A percentile compares a stretch with the other conserved stretches of the same genome.
phyloP scores from a whole-genome alignment of 2,329 filamentous ascomycete genomes.

The Achaetomium macrosporum region DNA sequence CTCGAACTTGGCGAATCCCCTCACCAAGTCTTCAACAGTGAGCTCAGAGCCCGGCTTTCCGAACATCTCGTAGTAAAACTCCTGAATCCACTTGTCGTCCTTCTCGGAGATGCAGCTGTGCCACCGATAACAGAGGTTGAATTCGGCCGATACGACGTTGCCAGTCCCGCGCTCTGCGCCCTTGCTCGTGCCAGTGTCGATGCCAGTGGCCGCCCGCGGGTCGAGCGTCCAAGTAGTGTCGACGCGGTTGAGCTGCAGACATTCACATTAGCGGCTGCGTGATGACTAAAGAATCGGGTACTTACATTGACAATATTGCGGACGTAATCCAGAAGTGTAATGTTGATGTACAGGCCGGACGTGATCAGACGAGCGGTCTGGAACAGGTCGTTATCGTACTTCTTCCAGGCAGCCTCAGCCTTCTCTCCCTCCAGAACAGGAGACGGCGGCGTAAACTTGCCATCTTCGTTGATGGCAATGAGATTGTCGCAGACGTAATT shows the following conservation, averaged over 20 bases:
- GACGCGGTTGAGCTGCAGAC: constrained; percentile 49
- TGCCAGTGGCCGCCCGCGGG: constrained; percentile 63
- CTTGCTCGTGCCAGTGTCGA: constrained; percentile 45
- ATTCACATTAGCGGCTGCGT: neutral
- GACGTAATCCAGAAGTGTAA: constrained; percentile 72
- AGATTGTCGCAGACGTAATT: constrained; percentile 78
- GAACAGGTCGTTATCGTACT: constrained; percentile 72
- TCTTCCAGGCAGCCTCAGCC: constrained; percentile 51
- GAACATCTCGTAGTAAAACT: constrained; percentile 59
- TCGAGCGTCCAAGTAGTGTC: constrained; percentile 79
- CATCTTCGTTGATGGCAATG: constrained; percentile 78
- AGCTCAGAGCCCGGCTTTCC: constrained; percentile 53
- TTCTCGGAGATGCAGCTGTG: constrained; percentile 70
- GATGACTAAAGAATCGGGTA: neutral
- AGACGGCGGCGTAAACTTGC: constrained; percentile 64
- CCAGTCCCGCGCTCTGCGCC: constrained; percentile 66
- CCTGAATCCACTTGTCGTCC: constrained; percentile 76
- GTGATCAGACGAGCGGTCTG: constrained; percentile 72
- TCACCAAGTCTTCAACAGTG: constrained; percentile 54
- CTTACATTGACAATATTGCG: constrained; percentile 44
- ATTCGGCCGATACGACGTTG: constrained; percentile 80
- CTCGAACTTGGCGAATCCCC: constrained; percentile 59
- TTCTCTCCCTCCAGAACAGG: constrained; percentile 44
- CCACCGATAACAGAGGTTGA: constrained; percentile 85
- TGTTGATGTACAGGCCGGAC: constrained; percentile 71